Evolutionary conservation across 1,284 basidiomycete species (phyloP).

Genomic region (Phaffia rhodozyma): DNA sequence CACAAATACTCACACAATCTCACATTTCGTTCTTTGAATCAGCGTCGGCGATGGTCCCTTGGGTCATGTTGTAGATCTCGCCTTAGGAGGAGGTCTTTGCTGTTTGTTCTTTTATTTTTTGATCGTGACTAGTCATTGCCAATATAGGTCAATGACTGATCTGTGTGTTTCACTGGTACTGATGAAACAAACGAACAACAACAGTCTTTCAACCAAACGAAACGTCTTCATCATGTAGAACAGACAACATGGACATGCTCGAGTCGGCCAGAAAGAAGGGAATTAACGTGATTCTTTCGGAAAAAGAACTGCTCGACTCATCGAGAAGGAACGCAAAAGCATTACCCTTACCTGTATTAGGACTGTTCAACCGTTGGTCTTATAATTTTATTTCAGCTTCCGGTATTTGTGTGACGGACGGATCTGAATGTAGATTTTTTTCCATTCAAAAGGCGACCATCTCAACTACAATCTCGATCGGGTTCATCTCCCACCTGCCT

Average conservation of each 20-base stretch:
- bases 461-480: constrained; percentile 17
- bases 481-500: not conserved
- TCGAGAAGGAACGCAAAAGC: too few relatives aligned
- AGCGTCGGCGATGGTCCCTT: constrained; percentile 22
- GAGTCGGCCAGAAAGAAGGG: constrained; percentile 23
- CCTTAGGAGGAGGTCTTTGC: constrained; percentile 29
- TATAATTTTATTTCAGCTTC: not conserved
- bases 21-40: too few relatives aligned
- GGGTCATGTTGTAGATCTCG: constrained; percentile 27
- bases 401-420: not conserved
- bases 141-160: not conserved
- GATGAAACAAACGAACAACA: not conserved
- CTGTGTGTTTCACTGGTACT: not conserved
- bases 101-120: not conserved
- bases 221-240: constrained; percentile 25
- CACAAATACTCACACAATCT: too few relatives aligned
- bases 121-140: too few relatives aligned
- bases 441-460: constrained; percentile 24
- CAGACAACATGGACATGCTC: constrained; percentile 27
- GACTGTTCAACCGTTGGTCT: too few relatives aligned
- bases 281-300: too few relatives aligned
- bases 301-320: too few relatives aligned
- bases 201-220: constrained; percentile 27
- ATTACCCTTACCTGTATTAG: too few relatives aligned
- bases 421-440: not conserved